These are phyloP conservation scores for Leishmania tropica DNA, from an alignment of 208 protist species.

Conservation along the genomic window DNA sequence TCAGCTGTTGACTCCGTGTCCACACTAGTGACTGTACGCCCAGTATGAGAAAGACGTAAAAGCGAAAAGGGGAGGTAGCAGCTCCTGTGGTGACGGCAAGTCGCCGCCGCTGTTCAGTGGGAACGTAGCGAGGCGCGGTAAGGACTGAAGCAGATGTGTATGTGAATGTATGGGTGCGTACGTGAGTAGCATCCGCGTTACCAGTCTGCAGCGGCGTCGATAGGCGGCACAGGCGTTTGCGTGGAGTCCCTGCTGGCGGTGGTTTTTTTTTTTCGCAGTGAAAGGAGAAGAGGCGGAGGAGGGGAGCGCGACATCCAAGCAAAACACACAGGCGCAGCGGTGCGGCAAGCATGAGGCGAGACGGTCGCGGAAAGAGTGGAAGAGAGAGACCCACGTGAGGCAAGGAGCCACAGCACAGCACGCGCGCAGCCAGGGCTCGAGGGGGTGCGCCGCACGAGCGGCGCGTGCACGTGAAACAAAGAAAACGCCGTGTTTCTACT, in stretches of 20 bases:
- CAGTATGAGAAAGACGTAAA: neutral
- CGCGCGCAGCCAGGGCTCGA: neutral
- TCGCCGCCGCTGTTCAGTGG: neutral
- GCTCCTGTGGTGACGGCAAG: neutral
- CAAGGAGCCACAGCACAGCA: neutral
- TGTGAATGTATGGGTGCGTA: neutral
- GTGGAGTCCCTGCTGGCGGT: neutral
- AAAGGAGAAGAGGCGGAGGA: neutral
- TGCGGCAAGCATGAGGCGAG: neutral
- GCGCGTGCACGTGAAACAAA: neutral
- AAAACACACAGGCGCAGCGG: neutral
- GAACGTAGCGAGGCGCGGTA: neutral
- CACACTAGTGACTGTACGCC: neutral
- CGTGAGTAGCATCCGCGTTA: neutral
- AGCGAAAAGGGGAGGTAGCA: neutral
- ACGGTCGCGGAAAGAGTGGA: neutral
- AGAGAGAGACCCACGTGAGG: neutral
- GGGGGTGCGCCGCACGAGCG: neutral
- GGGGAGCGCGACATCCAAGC: neutral
- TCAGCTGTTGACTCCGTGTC: neutral
- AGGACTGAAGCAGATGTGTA: neutral
- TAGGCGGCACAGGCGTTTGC: neutral
- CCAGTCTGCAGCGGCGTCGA: constrained; percentile 1
- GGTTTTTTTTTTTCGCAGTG: neutral
- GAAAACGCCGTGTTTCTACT: neutral